These are phyloP conservation scores for Bolboschoenus planiculmis DNA, from an alignment of 176 grass and related monocot genomes.

Conservation along the genomic window DNA sequence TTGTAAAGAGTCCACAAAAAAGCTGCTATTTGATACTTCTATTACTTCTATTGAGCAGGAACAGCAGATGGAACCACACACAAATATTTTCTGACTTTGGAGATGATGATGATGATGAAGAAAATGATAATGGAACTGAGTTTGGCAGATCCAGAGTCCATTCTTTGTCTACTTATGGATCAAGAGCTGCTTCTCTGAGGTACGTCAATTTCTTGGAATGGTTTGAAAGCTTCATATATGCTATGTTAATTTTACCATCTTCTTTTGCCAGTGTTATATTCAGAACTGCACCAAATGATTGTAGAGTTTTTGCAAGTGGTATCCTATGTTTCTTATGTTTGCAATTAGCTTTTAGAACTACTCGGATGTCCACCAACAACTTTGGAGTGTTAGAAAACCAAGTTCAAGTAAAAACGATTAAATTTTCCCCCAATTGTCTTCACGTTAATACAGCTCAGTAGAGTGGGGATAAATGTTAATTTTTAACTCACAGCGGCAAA, in stretches of 20 bases:
- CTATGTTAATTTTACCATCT: not conserved
- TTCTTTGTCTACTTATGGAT: conserved; percentile 27
- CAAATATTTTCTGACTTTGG: conserved; percentile 89
- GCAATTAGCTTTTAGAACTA: not conserved
- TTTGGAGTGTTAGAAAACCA: not conserved
- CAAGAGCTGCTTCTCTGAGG: conserved; percentile 60
- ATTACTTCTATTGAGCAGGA: conserved; percentile 39
- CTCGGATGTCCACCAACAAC: not conserved
- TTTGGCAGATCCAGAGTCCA: conserved; percentile 25
- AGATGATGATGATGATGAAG: conserved; percentile 53
- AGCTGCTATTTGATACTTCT: too few species aligned
- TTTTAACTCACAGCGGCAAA: not conserved
- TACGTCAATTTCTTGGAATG: conserved; percentile 20
- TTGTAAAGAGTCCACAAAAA: not conserved
- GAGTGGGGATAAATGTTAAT: not conserved
- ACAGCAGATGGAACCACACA: conserved; percentile 91
- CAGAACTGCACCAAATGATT: not conserved
- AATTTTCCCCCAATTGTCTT: not conserved
- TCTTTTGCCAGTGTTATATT: not conserved
- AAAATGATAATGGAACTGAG: conserved; percentile 26
- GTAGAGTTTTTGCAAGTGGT: not conserved
- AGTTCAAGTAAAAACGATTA: not conserved
- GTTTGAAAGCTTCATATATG: not conserved
- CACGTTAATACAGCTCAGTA: not conserved
- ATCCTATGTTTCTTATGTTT: not conserved